Conservation (phyloP, 306 rosid species). For the Dalbergia cultrata region DNA sequence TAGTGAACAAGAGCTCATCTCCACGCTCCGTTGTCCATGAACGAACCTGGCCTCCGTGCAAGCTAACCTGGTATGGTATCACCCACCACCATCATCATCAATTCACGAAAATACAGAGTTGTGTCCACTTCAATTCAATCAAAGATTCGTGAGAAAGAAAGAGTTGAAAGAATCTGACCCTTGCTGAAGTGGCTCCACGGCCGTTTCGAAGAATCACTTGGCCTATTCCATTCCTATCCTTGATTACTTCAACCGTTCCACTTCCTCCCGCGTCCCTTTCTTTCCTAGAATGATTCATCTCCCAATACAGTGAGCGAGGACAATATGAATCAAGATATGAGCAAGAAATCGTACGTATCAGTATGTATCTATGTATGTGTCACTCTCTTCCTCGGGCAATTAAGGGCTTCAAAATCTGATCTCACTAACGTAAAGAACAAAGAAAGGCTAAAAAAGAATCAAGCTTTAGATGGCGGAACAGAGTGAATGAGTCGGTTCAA, state of each 20-base stretch:
- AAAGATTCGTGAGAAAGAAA: no score
- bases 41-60: slow-evolving; percentile 94
- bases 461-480: no score
- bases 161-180: slow-evolving; percentile 44
- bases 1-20: slow-evolving; percentile 78
- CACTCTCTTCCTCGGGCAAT: no score
- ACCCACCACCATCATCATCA: not conserved
- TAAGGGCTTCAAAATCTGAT: no score
- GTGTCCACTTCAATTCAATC: no score
- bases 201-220: slow-evolving; percentile 64
- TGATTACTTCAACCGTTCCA: slow-evolving; percentile 56
- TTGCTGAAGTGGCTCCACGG: slow-evolving; percentile 71
- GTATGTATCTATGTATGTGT: no score
- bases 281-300: slow-evolving; percentile 60
- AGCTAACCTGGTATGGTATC: slow-evolving; percentile 68
- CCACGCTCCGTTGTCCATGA: slow-evolving; percentile 85
- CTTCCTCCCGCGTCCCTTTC: slow-evolving; percentile 46
- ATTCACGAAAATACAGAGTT: not conserved
- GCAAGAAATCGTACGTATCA: no score
- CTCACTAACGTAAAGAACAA: no score
- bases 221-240: slow-evolving; percentile 68
- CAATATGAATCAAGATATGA: no score
- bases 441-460: no score
- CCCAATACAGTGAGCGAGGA: not conserved
- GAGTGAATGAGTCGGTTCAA: no score